phyloP scores from a whole-genome alignment of 495 filamentous ascomycete genomes.

The Trichocladium antarcticum region DNA sequence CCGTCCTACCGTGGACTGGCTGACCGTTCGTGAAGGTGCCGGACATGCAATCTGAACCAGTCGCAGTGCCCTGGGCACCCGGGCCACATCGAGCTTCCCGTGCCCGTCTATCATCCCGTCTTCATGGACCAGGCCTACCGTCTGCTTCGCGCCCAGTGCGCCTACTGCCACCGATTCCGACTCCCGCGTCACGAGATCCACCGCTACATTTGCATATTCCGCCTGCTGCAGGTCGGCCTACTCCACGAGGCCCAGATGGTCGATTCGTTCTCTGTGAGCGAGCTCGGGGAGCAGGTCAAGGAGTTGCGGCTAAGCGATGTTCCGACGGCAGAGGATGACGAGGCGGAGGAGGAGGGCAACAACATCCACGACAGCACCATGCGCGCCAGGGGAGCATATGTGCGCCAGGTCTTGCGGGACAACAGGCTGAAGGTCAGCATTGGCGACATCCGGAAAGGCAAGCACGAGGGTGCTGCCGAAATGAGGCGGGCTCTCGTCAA shows the following conservation, averaged over 20 bases:
- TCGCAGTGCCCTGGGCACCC: conserved; percentile 81
- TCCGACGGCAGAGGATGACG: conserved; percentile 14
- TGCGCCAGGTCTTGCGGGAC: conserved; percentile 51
- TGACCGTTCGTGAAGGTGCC: conserved; percentile 48
- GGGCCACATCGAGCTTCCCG: conserved; percentile 89
- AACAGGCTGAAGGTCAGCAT: conserved; percentile 40
- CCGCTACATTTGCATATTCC: conserved; percentile 71
- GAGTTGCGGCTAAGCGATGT: conserved; percentile 17
- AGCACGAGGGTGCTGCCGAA: conserved; percentile 71
- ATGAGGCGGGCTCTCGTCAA: conserved; percentile 64
- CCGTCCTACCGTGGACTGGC: not conserved
- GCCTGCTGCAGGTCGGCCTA: conserved; percentile 74
- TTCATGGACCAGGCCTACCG: conserved; percentile 86
- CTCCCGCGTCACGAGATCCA: conserved; percentile 62
- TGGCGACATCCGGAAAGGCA: conserved; percentile 47
- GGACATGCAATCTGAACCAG: conserved; percentile 72
- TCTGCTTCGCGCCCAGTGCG: conserved; percentile 73
- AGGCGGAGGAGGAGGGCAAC: conserved; percentile 24
- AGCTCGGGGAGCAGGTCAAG: conserved; percentile 23
- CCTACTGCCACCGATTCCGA: conserved; percentile 76
- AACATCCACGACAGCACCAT: conserved; percentile 39
- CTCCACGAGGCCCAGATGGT: conserved; percentile 61
- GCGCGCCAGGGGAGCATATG: conserved; percentile 55
- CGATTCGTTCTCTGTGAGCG: conserved; percentile 44
- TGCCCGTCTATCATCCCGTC: conserved; percentile 82